Conservation (phyloP, 352 stramenopile genomes). For the Pythium grandisporangium region DNA sequence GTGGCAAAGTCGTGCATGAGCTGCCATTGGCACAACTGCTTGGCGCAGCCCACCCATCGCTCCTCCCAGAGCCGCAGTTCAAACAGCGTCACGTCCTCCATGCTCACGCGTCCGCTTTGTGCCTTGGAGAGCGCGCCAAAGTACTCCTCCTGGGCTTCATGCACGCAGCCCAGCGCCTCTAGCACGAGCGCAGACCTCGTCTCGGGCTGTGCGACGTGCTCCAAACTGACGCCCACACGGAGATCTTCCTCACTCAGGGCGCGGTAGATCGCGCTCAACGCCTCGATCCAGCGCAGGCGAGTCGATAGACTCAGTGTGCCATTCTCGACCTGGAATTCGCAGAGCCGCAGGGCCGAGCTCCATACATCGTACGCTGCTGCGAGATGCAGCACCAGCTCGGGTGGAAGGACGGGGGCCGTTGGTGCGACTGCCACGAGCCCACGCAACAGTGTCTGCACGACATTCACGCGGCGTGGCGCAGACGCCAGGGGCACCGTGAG, state of each 20-base stretch:
- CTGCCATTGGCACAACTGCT: constrained; percentile 90
- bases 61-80: constrained; percentile 85
- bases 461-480: constrained; percentile 57
- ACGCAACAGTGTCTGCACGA: constrained; percentile 79
- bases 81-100: constrained; percentile 80
- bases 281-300: constrained; percentile 78
- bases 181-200: constrained; percentile 65
- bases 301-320: constrained; percentile 52
- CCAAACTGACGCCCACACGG: constrained; percentile 64
- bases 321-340: constrained; percentile 80
- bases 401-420: constrained; percentile 59
- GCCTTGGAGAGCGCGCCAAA: constrained; percentile 75
- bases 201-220: constrained; percentile 69
- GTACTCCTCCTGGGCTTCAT: constrained; percentile 85
- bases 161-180: constrained; percentile 73
- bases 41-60: constrained; percentile 86
- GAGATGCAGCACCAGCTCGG: constrained; percentile 78
- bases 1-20: constrained; percentile 90
- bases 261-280: constrained; percentile 80
- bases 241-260: constrained; percentile 81
- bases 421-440: constrained; percentile 53
- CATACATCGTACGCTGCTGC: constrained; percentile 81
- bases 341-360: constrained; percentile 56
- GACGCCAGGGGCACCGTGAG: constrained; percentile 55
- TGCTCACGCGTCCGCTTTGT: constrained; percentile 55